Evolutionary conservation across 2,329 filamentous ascomycete species (phyloP), one percentile per base, ranked within the genome.

Genomic region (Claviceps sp.): DNA sequence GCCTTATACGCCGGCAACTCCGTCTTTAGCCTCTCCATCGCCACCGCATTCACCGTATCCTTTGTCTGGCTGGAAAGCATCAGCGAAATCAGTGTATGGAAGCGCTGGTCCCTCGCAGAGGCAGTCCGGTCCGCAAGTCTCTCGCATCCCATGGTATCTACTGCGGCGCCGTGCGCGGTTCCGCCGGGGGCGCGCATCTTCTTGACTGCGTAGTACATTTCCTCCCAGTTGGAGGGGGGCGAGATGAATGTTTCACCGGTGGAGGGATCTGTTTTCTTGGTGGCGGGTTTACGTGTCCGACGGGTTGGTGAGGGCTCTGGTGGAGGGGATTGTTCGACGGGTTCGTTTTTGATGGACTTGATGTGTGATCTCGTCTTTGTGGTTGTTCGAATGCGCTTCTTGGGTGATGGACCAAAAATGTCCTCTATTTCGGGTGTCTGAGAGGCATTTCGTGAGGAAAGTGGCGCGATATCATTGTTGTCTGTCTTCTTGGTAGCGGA

Each of bases 141-240:
- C 67, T 89, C 89, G 68, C 93, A 98, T 11, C 93, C 93, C 90
- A 97, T 96, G 0, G 91, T 97, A 66, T 98, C 93, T 11, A 98
- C 93, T 0, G 91, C 86, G 1, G 93, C 93, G 77, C 85, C 68
- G 72, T 78, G 64, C 64, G 85, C 70, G 69, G 68, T 62, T 6
- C 75, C 76, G 3, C 74, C 76, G 0, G 69, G 64, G 4, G 68
- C 65, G 2, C 81, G 84, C 89, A 97, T 96, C 61, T 79, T 77
- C 61, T 84, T 84, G 45, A 94, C 85, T 0, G 80, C 70, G 37
- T 76, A 70, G 69, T 96, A 98, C 53, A 95, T 81, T 52, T 82
- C 78, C 56, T 88, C 81, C 93, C 93, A 96, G 64, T 89, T 82
- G 0, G 81, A 75, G 0, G 90, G 89, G 1, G 88, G 80, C n/a